Evolutionary conservation across 2,329 filamentous ascomycete species (phyloP).

Genomic region (Talaromyces sp.): DNA sequence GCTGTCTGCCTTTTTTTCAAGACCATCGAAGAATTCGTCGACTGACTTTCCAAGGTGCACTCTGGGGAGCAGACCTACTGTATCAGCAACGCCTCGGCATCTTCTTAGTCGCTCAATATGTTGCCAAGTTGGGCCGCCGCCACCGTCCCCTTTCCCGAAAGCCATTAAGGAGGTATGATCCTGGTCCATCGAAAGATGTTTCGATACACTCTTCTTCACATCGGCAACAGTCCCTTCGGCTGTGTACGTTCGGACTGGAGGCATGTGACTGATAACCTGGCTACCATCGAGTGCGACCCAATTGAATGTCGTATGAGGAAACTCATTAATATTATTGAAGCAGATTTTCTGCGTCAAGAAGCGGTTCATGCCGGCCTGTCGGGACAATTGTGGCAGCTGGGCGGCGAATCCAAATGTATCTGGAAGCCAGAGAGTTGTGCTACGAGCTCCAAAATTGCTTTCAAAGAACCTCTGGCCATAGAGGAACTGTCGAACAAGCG

Average conservation of each 20-base stretch:
- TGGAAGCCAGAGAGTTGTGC: constrained; percentile 91
- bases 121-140: constrained; percentile 89
- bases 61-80: constrained; percentile 74
- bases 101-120: constrained; percentile 92
- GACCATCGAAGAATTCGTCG: constrained; percentile 85
- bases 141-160: constrained; percentile 97
- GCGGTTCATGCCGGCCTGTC: constrained; percentile 85
- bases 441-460: constrained; percentile 82
- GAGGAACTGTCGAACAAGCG: constrained; percentile 86
- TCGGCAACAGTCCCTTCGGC: constrained; percentile 93
- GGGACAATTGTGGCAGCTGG: constrained; percentile 89
- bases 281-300: constrained; percentile 96
- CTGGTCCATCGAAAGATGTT: constrained; percentile 94
- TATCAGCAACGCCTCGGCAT: constrained; percentile 87
- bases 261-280: constrained; percentile 97
- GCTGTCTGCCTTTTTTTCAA: constrained; percentile 70
- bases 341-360: constrained; percentile 98
- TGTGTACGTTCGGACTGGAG: constrained; percentile 91
- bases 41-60: constrained; percentile 86
- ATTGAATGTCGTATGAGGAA: constrained; percentile 97
- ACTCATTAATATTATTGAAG: constrained; percentile 99
- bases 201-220: constrained; percentile 78
- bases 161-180: constrained; percentile 86
- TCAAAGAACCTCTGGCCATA: constrained; percentile 96
- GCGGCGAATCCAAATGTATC: constrained; percentile 98